Conservation (phyloP, 2,329 filamentous ascomycete genomes). For the Tolypocladium paradoxum region DNA sequence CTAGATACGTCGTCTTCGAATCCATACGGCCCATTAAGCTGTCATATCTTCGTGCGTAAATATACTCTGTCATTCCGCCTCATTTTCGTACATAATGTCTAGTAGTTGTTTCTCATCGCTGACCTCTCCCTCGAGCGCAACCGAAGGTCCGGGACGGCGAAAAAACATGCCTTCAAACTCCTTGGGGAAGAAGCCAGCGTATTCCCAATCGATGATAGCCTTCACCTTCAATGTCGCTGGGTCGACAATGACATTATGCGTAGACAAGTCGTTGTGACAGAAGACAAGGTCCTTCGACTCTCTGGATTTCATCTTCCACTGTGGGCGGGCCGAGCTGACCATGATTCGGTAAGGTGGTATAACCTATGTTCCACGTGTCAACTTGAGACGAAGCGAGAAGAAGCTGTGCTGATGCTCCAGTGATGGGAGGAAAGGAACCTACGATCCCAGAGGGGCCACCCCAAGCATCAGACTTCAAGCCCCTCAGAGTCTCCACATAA, state of each 20-base stretch:
- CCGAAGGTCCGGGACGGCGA: constrained; percentile 11
- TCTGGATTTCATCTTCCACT: constrained; percentile 7
- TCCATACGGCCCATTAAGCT: too few relatives aligned
- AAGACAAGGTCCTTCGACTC: constrained; percentile 9
- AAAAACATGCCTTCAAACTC: constrained; percentile 17
- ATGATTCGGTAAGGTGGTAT: constrained; percentile 9
- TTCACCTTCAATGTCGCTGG: constrained; percentile 16
- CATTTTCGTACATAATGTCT: constrained; percentile 3
- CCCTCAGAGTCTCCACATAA: constrained; percentile 3
- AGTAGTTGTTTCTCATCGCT: constrained; percentile 8
- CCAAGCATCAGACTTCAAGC: constrained; percentile 7
- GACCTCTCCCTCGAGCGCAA: constrained; percentile 14
- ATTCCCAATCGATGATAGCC: constrained; percentile 27
- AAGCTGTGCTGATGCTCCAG: too few relatives aligned
- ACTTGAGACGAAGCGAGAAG: too few relatives aligned
- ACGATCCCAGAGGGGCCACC: constrained; percentile 7
- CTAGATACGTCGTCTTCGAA: too few relatives aligned
- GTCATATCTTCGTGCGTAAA: too few relatives aligned
- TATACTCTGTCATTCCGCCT: background rate
- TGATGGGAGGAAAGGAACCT: background rate
- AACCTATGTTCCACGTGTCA: constrained; percentile 1
- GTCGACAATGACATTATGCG: constrained; percentile 7
- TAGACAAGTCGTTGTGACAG: constrained; percentile 4
- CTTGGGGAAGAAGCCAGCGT: constrained; percentile 20
- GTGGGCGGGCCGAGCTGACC: background rate